Conservation (phyloP, 805 yeast species). For the Zygoascus biomembranicola region DNA sequence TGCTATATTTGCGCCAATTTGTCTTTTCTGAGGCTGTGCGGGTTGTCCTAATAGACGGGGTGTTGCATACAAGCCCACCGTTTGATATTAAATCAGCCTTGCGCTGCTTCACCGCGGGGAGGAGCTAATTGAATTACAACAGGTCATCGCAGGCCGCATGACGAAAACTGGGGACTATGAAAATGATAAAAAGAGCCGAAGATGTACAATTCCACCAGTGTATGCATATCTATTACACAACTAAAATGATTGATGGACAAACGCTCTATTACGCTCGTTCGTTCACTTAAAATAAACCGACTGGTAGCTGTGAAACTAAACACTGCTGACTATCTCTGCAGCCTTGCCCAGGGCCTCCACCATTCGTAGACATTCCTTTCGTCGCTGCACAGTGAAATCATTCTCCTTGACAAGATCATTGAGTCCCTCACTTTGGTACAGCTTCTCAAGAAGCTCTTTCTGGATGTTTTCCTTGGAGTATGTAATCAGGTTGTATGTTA, state of each 20-base stretch:
- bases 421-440: constrained; percentile 64
- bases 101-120: too few relatives aligned
- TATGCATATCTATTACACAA: not conserved
- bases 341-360: constrained; percentile 88
- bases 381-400: constrained; percentile 83
- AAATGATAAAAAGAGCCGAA: too few relatives aligned
- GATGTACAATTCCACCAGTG: not conserved
- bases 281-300: not conserved
- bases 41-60: too few relatives aligned
- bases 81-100: too few relatives aligned
- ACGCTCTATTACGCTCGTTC: not conserved
- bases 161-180: too few relatives aligned
- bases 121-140: too few relatives aligned
- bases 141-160: too few relatives aligned
- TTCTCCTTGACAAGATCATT: constrained; percentile 81
- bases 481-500: constrained; percentile 85
- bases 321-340: constrained; percentile 74
- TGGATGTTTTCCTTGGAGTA: constrained; percentile 83
- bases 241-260: not conserved
- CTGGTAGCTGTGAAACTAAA: constrained; percentile 24
- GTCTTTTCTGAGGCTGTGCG: too few relatives aligned
- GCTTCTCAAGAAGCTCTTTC: constrained; percentile 76
- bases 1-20: too few relatives aligned
- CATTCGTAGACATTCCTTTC: constrained; percentile 92
- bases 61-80: too few relatives aligned